Evolutionary conservation across 331 rosid genomes (phyloP).

Genomic region (Rosa hybrid): DNA sequence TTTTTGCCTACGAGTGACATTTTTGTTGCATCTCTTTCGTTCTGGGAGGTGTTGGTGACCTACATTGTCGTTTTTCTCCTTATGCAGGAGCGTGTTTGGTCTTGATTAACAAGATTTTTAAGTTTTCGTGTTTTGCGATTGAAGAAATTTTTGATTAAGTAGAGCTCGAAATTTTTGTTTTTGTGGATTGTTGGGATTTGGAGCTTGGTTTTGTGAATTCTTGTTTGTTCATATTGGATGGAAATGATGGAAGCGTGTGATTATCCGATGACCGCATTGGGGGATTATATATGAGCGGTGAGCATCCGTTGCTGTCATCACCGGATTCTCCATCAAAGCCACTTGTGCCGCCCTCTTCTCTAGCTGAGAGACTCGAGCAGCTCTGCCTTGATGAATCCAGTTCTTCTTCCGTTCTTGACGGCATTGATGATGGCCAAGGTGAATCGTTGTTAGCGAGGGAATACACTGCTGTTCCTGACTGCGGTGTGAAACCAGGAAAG

Average conservation of each 20-base stretch:
- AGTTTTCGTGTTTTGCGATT: not conserved
- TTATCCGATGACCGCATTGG: conserved; percentile 44
- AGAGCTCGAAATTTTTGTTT: not conserved
- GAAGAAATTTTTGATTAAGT: not conserved
- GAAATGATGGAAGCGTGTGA: conserved; percentile 17
- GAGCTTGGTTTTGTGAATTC: too few species aligned
- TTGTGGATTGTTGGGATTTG: too few species aligned
- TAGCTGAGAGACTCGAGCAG: conserved; percentile 33
- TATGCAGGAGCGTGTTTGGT: conserved; percentile 11
- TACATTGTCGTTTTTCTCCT: not conserved
- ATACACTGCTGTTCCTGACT: conserved; percentile 24
- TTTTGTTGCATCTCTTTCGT: not conserved
- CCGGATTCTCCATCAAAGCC: conserved; percentile 43
- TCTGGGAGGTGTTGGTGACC: not conserved
- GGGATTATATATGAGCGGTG: conserved; percentile 58
- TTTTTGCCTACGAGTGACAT: conserved; percentile 9
- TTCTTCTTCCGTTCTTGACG: conserved; percentile 38
- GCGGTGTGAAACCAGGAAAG: conserved; percentile 27
- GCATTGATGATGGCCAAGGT: conserved; percentile 32
- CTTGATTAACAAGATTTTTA: not conserved
- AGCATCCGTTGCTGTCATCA: conserved; percentile 52
- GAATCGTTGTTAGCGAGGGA: conserved; percentile 33
- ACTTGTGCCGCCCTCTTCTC: conserved; percentile 25
- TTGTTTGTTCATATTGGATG: conserved; percentile 11
- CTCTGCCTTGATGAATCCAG: conserved; percentile 36